phyloP scores from a whole-genome alignment of 2,329 filamentous ascomycete genomes.

The Pseudopithomyces chartarum region DNA sequence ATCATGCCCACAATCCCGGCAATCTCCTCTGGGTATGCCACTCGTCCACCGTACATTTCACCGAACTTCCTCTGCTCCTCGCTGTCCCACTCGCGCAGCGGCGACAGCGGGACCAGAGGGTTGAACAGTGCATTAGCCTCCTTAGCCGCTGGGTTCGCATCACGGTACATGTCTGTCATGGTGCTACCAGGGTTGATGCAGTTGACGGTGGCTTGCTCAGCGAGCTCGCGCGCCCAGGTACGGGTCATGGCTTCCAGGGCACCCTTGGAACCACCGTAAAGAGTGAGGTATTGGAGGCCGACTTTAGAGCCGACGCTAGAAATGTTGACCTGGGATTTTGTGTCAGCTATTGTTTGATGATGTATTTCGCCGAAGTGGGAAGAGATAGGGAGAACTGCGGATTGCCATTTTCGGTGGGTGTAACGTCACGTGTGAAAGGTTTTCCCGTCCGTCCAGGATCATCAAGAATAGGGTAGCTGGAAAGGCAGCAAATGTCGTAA shows the following conservation, averaged over 20 bases:
- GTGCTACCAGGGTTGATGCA: constrained; percentile 67
- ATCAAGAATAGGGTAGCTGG: too few relatives aligned
- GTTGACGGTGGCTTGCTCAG: constrained; percentile 64
- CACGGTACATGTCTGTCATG: constrained; percentile 56
- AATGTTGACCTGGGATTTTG: constrained; percentile 48
- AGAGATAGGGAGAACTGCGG: not conserved
- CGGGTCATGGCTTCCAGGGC: constrained; percentile 68
- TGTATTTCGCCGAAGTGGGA: not conserved
- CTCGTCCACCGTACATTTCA: not conserved
- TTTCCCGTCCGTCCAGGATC: too few relatives aligned
- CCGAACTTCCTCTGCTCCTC: not conserved
- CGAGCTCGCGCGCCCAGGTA: constrained; percentile 64
- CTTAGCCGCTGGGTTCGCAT: not conserved
- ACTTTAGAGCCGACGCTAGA: constrained; percentile 59
- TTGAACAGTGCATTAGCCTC: constrained; percentile 1
- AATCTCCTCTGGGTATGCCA: not conserved
- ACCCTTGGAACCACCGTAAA: constrained; percentile 67
- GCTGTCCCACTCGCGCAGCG: not conserved
- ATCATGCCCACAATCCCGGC: not conserved
- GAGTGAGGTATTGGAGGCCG: constrained; percentile 60
- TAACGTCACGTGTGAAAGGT: not conserved
- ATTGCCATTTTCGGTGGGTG: not conserved
- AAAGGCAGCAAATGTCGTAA: not conserved
- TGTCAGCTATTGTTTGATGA: not conserved
- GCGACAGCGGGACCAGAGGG: not conserved